Base-by-base conservation (phyloP, 768 basidiomycete species). In the Dioszegia crocea region DNA sequence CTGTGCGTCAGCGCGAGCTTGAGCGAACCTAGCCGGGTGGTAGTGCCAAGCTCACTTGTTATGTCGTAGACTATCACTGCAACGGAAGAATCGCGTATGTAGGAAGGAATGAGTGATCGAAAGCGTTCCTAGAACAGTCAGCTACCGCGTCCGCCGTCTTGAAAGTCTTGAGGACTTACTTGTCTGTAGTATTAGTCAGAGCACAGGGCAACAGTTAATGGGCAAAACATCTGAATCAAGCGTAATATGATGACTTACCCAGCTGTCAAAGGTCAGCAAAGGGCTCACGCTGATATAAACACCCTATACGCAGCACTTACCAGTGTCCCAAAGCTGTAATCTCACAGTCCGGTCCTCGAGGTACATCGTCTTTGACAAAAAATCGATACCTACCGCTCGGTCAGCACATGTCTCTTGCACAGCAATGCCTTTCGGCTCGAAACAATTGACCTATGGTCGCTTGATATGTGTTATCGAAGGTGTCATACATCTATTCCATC, bases 291-390 rank as follows among this genome's bases (percentile, higher is more conserved):
- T n/a, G n/a, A n/a, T n/a, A n/a, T n/a, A n/a, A n/a, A n/a, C n/a
- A n/a, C n/a, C n/a, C n/a, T n/a, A n/a, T n/a, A n/a, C n/a, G n/a
- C n/a, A n/a, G n/a, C n/a, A 92, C 54, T 90, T 91, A 62, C 94
- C 94, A 56, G 96, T 99, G 77, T 99, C 96, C 96, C 96, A 99
- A 16, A 99, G 80, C 75, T 99, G 96, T 78, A 99, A 80, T 74
- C 96, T 84, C 46, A 99, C 94, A 0, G 96, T 99, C 70, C 96
- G 83, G 80, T 99, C 96, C 75, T 99, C 96, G 57, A 98, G 83
- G 78, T 99, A 99, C 91, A 99, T 94, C 0, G 96, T 98, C 82
- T 99, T 99, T 80, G 91, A 94, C 79, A 99, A 81, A 77, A 99
- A 99, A 80, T 99, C 96, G 78, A 99, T 99, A 58, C 94, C 65